A percentile compares a stretch with the other conserved stretches of the same genome.
Conservation (phyloP, 257 asterid genomes). For the Solanum sejunctum region DNA sequence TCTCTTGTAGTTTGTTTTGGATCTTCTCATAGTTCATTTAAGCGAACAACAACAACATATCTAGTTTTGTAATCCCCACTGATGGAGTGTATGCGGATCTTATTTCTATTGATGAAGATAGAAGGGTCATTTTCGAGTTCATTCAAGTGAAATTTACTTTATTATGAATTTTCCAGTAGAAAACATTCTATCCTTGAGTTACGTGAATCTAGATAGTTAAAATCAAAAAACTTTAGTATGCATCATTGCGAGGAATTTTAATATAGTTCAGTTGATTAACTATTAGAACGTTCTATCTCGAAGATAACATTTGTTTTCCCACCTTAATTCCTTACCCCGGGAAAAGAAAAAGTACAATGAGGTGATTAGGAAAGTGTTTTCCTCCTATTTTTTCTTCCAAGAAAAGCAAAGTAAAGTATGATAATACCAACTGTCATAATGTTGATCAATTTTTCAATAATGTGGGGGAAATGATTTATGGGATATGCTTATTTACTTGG, state of each 20-base stretch:
- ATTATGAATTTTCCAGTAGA: background rate
- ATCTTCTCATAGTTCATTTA: background rate
- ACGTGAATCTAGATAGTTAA: background rate
- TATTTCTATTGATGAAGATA: accelerated
- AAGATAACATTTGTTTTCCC: too few species aligned
- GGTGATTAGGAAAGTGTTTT: background rate
- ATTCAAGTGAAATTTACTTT: background rate
- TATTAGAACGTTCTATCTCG: background rate
- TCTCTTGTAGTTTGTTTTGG: background rate
- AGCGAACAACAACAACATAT: background rate
- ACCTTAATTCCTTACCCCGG: background rate
- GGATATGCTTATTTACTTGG: background rate
- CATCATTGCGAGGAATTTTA: background rate
- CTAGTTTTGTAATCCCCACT: accelerated
- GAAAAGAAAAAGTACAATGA: background rate
- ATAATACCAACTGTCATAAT: background rate
- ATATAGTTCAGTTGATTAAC: accelerated
- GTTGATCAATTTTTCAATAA: background rate
- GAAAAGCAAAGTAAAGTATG: background rate
- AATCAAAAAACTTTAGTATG: too few species aligned
- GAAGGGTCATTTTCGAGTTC: background rate
- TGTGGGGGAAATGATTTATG: background rate
- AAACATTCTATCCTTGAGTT: background rate
- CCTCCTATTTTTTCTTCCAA: background rate
- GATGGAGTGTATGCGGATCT: accelerated